A percentile compares a stretch with the other conserved stretches of the same genome.
Evolutionary conservation across 1,139 yeast species (phyloP).

Genomic region (Pichia sp.): DNA sequence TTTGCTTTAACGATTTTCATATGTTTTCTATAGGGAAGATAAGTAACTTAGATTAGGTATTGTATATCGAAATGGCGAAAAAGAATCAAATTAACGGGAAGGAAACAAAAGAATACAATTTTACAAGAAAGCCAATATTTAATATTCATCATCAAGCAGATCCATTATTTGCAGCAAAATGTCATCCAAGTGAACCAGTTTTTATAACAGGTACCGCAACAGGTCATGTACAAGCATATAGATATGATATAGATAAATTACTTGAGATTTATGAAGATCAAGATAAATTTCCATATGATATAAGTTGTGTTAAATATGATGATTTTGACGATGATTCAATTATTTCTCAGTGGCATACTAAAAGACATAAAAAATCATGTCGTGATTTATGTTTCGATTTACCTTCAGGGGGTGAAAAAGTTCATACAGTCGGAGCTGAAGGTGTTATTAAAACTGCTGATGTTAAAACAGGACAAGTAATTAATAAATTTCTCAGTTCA

Average conservation of each 20-base stretch:
- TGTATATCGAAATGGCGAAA: conserved; percentile 6
- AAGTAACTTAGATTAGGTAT: too few species aligned
- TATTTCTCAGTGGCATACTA: conserved; percentile 67
- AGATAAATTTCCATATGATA: conserved; percentile 16
- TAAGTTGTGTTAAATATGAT: conserved; percentile 13
- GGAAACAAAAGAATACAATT: conserved; percentile 9
- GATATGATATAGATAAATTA: conserved; percentile 46
- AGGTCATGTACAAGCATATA: conserved; percentile 60
- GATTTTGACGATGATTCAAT: conserved; percentile 31
- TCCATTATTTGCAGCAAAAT: conserved; percentile 71
- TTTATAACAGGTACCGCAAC: conserved; percentile 70
- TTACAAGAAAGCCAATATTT: conserved; percentile 15
- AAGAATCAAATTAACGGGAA: not conserved
- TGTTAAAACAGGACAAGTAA: conserved; percentile 70
- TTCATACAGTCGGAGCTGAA: conserved; percentile 74
- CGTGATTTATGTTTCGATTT: conserved; percentile 67
- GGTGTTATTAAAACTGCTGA: conserved; percentile 70
- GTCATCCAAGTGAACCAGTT: conserved; percentile 69
- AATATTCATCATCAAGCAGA: conserved; percentile 27
- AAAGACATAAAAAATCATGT: conserved; percentile 86
- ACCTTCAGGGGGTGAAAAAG: conserved; percentile 42
- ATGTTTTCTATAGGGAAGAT: too few species aligned
- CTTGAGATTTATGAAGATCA: conserved; percentile 27
- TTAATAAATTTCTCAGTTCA: conserved; percentile 38
- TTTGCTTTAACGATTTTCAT: too few species aligned